Percentiles rank a stretch among this genome's conserved stretches.
Evolutionary conservation across 2,329 filamentous ascomycete genomes (phyloP).

Genomic region (Exophiala calicioides): DNA sequence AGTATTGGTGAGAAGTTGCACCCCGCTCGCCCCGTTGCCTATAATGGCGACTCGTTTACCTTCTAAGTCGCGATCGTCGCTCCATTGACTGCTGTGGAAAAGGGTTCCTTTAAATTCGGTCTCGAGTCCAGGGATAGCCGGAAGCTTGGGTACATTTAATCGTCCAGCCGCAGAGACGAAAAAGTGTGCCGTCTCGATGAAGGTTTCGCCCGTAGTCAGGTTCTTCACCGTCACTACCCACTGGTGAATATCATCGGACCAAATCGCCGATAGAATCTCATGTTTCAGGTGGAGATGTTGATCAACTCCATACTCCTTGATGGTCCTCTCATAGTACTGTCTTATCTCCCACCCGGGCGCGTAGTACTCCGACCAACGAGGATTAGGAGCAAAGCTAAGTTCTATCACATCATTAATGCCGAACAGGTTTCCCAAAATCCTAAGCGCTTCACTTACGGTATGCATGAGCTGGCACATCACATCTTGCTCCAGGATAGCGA

Average conservation of each 20-base stretch:
- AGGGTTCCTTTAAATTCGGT: conserved; percentile 37
- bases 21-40: conserved; percentile 33
- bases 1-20: conserved; percentile 40
- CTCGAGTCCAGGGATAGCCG: conserved; percentile 32
- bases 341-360: conserved; percentile 16
- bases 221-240: not conserved
- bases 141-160: conserved; percentile 8
- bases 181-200: not conserved
- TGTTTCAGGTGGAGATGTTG: not conserved
- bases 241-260: not conserved
- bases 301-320: conserved; percentile 41
- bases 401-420: too few species aligned
- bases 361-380: conserved; percentile 18
- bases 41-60: conserved; percentile 33
- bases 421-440: too few species aligned
- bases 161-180: not conserved
- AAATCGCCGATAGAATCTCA: not conserved
- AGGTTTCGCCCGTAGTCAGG: not conserved
- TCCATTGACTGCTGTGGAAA: conserved; percentile 45
- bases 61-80: conserved; percentile 48
- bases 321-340: conserved; percentile 11
- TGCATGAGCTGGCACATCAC: conserved; percentile 20
- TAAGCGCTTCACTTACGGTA: too few species aligned
- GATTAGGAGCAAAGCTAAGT: conserved; percentile 16
- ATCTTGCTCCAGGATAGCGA: conserved; percentile 13